Conservation (phyloP, 225 moss, liverwort and hornwort species). For the Polytrichum commune region DNA sequence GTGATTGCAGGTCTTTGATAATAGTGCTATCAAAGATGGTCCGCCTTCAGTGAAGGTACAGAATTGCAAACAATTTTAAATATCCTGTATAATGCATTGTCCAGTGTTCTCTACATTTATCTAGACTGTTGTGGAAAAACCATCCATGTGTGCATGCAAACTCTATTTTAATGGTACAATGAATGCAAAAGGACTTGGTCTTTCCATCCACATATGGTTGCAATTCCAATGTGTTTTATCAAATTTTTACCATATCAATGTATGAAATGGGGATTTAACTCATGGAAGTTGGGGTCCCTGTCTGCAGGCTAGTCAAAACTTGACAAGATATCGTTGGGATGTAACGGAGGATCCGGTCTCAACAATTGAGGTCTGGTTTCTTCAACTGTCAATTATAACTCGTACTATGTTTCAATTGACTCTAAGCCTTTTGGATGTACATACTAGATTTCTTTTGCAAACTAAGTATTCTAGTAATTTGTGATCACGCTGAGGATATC, state of each 20-base stretch:
- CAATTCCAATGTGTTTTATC: too few relatives aligned
- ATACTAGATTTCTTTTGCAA: too few relatives aligned
- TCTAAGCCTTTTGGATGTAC: too few relatives aligned
- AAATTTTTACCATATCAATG: too few relatives aligned
- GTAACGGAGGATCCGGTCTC: conserved; percentile 32
- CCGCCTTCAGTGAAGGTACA: conserved; percentile 95
- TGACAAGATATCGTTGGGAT: conserved; percentile 95
- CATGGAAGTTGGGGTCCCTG: neutral
- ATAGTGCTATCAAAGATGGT: conserved; percentile 71
- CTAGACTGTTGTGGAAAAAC: too few relatives aligned
- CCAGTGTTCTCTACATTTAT: neutral
- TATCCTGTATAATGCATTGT: neutral
- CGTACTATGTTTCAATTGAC: too few relatives aligned
- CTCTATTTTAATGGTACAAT: too few relatives aligned
- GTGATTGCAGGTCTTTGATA: conserved; percentile 73
- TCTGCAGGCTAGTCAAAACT: conserved; percentile 90
- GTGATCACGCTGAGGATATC: neutral
- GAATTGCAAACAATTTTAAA: neutral
- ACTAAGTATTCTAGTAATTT: neutral
- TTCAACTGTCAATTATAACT: neutral
- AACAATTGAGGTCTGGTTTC: conserved; percentile 64
- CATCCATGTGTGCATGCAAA: too few relatives aligned
- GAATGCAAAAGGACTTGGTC: too few relatives aligned
- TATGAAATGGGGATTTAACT: too few relatives aligned
- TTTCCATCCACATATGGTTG: too few relatives aligned